A percentile compares a stretch with the other conserved stretches of the same genome.
phyloP scores from a whole-genome alignment of 768 basidiomycete species.

The Gyrodon lividus region DNA sequence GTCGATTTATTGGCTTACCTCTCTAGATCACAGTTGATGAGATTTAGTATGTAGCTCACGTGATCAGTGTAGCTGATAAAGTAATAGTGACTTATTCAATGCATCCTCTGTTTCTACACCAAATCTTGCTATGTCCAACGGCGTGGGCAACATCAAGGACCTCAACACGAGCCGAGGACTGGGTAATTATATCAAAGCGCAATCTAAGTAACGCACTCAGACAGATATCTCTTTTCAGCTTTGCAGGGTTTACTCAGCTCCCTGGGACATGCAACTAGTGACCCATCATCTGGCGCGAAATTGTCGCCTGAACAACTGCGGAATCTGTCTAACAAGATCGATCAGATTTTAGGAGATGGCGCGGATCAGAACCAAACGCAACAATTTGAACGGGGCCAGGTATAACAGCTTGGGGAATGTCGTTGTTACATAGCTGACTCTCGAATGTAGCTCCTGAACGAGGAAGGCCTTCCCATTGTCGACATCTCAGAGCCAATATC shows the following conservation, averaged over 20 bases:
- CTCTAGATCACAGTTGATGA: too few relatives aligned
- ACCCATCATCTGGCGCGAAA: conserved; percentile 18
- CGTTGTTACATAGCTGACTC: conserved; percentile 21
- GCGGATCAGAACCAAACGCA: conserved; percentile 36
- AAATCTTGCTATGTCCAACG: conserved; percentile 20
- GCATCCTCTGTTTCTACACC: background rate
- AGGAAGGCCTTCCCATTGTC: conserved; percentile 77
- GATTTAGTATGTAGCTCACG: conserved; percentile 18
- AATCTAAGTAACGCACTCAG: conserved; percentile 7
- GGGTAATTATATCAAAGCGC: conserved; percentile 26
- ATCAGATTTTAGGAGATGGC: conserved; percentile 49
- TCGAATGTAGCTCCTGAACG: conserved; percentile 57
- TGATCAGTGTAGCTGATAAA: conserved; percentile 10
- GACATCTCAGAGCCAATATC: conserved; percentile 66
- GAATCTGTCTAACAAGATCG: conserved; percentile 58
- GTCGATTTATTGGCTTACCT: background rate
- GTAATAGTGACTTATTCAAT: background rate
- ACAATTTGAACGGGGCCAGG: conserved; percentile 62
- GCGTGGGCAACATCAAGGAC: conserved; percentile 19
- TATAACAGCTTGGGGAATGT: conserved; percentile 34
- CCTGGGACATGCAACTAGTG: conserved; percentile 24
- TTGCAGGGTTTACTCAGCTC: conserved; percentile 41
- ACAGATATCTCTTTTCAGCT: conserved; percentile 25
- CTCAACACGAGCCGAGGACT: conserved; percentile 33
- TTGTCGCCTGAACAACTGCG: conserved; percentile 48